Evolutionary conservation across 352 stramenopile species (phyloP).

Genomic region (Phytophthora litchii): DNA sequence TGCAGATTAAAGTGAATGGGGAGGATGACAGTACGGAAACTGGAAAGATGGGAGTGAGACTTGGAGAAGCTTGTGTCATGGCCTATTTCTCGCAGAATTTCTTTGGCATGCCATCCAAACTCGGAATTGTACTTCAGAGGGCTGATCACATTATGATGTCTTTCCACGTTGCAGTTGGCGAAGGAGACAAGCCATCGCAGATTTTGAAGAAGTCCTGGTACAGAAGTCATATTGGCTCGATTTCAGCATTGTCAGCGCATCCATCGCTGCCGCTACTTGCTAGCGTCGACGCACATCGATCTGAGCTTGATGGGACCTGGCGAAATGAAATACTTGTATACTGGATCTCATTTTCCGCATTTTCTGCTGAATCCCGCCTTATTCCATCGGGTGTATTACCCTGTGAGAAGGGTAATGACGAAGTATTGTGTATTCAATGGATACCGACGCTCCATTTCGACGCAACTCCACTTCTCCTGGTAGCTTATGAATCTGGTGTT

Average conservation of each 20-base stretch:
- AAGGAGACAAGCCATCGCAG: slow-evolving; percentile 42
- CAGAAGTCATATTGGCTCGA: slow-evolving; percentile 68
- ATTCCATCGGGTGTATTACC: slow-evolving; percentile 79
- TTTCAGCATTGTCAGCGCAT: slow-evolving; percentile 73
- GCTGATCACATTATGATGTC: slow-evolving; percentile 79
- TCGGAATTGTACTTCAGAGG: slow-evolving; percentile 78
- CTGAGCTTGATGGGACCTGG: slow-evolving; percentile 19
- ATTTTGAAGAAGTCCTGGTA: slow-evolving; percentile 87
- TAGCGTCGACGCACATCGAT: slow-evolving; percentile 52
- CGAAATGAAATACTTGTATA: slow-evolving; percentile 82
- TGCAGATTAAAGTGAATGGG: slow-evolving; percentile 77
- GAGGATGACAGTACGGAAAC: slow-evolving; percentile 38
- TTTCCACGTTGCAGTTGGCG: slow-evolving; percentile 62
- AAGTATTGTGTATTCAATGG: slow-evolving; percentile 82
- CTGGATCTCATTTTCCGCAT: slow-evolving; percentile 85
- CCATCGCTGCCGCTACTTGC: slow-evolving; percentile 78
- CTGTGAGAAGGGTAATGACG: slow-evolving; percentile 45
- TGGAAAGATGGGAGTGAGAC: slow-evolving; percentile 9
- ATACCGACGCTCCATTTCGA: slow-evolving; percentile 84
- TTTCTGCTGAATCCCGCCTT: slow-evolving; percentile 77
- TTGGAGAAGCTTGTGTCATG: slow-evolving; percentile 76
- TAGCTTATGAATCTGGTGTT: slow-evolving; percentile 60
- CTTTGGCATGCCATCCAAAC: slow-evolving; percentile 70
- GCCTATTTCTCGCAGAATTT: slow-evolving; percentile 84
- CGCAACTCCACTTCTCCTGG: slow-evolving; percentile 71